phyloP scores from a whole-genome alignment of 2,329 filamentous ascomycete genomes.

The Huntiella savannae region DNA sequence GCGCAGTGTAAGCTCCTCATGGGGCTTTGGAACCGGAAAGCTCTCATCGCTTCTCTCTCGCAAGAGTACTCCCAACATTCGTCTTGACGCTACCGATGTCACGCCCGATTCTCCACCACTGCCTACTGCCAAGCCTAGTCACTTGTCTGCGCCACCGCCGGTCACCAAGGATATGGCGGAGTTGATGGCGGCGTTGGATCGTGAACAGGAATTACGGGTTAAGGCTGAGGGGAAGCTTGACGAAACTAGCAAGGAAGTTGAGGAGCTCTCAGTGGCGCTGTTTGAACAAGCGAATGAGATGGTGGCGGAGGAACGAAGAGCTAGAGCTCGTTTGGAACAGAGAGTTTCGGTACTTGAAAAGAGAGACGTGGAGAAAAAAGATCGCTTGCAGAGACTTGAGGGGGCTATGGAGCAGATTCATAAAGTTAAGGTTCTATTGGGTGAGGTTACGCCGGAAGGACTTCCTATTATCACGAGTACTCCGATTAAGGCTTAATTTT shows the following conservation, averaged over 20 bases:
- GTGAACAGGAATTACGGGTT: constrained; percentile 46
- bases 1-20: constrained; percentile 23
- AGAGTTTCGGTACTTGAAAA: constrained; percentile 48
- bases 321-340: constrained; percentile 51
- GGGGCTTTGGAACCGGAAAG: constrained; percentile 23
- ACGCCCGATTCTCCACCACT: constrained; percentile 14
- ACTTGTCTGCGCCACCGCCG: constrained; percentile 18
- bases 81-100: constrained; percentile 11
- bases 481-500: no score
- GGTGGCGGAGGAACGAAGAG: constrained; percentile 58
- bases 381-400: constrained; percentile 51
- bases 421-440: constrained; percentile 43
- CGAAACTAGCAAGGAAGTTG: constrained; percentile 52
- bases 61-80: constrained; percentile 26
- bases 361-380: constrained; percentile 50
- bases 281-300: constrained; percentile 79
- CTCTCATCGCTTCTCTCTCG: constrained; percentile 28
- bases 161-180: constrained; percentile 17
- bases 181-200: constrained; percentile 42
- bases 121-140: constrained; percentile 13
- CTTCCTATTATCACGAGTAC: background rate
- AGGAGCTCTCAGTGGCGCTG: constrained; percentile 55
- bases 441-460: background rate
- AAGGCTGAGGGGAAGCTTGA: constrained; percentile 50
- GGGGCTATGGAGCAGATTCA: constrained; percentile 52